A percentile compares a stretch with the other conserved stretches of the same genome.
Conservation (phyloP, 129 eudicot species). For the Arctium minus region DNA sequence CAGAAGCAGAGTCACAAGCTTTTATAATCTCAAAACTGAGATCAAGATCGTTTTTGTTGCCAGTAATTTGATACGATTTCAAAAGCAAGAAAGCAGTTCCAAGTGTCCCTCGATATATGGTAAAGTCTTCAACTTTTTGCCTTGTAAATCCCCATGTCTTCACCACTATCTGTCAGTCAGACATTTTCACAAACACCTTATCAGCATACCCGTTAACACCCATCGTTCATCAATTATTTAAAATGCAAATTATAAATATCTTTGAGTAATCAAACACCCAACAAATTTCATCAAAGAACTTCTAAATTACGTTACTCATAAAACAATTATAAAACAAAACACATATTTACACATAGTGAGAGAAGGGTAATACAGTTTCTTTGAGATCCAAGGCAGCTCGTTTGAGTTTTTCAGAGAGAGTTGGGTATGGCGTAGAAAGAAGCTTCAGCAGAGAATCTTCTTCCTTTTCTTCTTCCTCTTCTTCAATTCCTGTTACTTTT, state of each 20-base stretch:
- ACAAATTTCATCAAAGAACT: not conserved
- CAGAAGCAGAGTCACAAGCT: constrained; percentile 69
- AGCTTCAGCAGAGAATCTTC: constrained; percentile 49
- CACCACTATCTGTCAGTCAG: constrained; percentile 46
- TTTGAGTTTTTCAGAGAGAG: constrained; percentile 45
- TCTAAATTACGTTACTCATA: not conserved
- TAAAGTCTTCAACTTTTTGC: constrained; percentile 36
- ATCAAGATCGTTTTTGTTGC: constrained; percentile 46
- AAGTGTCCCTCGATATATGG: constrained; percentile 47
- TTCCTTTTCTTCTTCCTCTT: constrained; percentile 19
- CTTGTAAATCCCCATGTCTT: constrained; percentile 61
- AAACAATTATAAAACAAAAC: not conserved
- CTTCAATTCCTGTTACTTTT: constrained; percentile 1
- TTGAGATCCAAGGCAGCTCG: constrained; percentile 70
- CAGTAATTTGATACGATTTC: constrained; percentile 43
- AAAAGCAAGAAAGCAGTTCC: constrained; percentile 73
- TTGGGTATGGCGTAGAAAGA: constrained; percentile 46
- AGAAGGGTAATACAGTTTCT: constrained; percentile 46
- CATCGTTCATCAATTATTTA: not conserved
- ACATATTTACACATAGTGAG: not conserved
- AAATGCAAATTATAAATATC: not conserved
- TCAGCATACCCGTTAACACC: not conserved
- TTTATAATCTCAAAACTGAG: constrained; percentile 57
- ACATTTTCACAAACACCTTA: constrained; percentile 35
- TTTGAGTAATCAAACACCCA: not conserved